phyloP scores from a whole-genome alignment of 352 stramenopile genomes.

The Phytophthora aleatoria region DNA sequence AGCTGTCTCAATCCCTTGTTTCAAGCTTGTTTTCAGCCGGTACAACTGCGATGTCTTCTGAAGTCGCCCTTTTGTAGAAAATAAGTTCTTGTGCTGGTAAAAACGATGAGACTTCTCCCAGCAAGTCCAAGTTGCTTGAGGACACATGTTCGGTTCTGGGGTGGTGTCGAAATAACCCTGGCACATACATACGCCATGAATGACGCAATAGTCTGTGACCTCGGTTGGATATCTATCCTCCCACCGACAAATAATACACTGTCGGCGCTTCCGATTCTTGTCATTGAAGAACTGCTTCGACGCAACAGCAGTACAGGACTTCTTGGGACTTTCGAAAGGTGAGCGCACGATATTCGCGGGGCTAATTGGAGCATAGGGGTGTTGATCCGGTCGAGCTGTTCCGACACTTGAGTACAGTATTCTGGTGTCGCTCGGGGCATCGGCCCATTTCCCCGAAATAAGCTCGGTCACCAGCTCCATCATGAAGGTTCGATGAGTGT shows the following conservation, averaged over 20 bases:
- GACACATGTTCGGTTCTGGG: neutral
- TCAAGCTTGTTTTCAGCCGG: neutral
- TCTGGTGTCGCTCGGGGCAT: slow-evolving; percentile 3
- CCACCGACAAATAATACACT: neutral
- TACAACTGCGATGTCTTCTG: slow-evolving; percentile 1
- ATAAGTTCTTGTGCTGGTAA: neutral
- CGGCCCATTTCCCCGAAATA: slow-evolving; percentile 3
- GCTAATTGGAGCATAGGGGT: neutral
- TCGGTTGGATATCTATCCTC: neutral
- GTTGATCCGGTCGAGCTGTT: neutral
- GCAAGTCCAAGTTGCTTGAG: neutral
- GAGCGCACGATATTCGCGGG: neutral
- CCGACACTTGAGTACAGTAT: neutral
- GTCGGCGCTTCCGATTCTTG: neutral
- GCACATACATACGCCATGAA: neutral
- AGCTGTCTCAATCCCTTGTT: neutral
- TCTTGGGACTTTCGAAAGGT: neutral
- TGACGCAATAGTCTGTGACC: neutral
- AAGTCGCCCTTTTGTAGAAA: slow-evolving; percentile 2
- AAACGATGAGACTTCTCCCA: neutral
- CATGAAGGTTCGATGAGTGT: slow-evolving; percentile 9
- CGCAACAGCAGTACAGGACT: neutral
- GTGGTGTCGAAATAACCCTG: neutral
- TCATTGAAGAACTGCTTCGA: neutral
- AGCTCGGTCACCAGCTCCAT: slow-evolving; percentile 1